These are phyloP conservation scores for Monosporozyma unispora DNA, from an alignment of 805 yeast species.

Conservation along the genomic window DNA sequence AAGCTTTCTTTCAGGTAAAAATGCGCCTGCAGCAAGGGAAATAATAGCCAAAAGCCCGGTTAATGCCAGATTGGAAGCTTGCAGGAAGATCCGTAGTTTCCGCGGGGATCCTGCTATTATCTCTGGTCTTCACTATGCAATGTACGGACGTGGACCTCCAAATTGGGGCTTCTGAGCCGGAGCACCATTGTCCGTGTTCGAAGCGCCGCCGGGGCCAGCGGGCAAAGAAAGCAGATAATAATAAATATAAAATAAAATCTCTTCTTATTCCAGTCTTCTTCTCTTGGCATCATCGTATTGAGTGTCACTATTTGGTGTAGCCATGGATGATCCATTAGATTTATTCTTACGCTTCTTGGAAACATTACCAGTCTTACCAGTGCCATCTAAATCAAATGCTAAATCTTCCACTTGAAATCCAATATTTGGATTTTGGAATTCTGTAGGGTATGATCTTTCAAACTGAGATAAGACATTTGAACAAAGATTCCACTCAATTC, in stretches of 20 bases:
- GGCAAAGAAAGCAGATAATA: no score
- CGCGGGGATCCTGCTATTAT: no score
- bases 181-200: neutral
- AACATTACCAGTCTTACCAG: slow-evolving; percentile 18
- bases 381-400: slow-evolving; percentile 31
- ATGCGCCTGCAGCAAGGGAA: no score
- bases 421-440: slow-evolving; percentile 21
- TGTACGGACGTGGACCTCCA: no score
- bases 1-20: no score
- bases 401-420: slow-evolving; percentile 28
- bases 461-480: slow-evolving; percentile 26
- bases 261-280: slow-evolving; percentile 24
- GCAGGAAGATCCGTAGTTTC: no score
- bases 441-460: slow-evolving; percentile 27
- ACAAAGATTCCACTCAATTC: slow-evolving; percentile 28
- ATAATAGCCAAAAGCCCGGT: no score
- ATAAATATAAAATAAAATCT: no score
- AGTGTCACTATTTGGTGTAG: slow-evolving; percentile 28
- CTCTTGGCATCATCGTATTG: slow-evolving; percentile 27
- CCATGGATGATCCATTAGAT: slow-evolving; percentile 29
- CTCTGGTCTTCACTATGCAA: no score
- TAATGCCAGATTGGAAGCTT: no score
- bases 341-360: slow-evolving; percentile 25
- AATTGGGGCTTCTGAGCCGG: neutral
- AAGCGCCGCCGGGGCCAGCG: neutral